Evolutionary conservation across 2,329 filamentous ascomycete species (phyloP).

Genomic region (Colletotrichum spinosum): DNA sequence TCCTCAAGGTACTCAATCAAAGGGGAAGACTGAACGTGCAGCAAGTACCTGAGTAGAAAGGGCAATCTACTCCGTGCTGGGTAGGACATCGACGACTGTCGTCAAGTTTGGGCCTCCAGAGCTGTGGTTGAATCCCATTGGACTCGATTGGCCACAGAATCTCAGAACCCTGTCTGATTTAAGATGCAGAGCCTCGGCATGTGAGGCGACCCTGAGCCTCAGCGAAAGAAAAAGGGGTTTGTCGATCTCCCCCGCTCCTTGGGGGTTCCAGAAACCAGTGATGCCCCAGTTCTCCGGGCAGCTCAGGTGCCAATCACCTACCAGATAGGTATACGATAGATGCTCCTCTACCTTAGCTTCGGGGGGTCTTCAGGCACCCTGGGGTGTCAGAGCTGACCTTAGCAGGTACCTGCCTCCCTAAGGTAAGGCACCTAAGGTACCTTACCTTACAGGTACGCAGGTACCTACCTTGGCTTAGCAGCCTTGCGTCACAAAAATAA

Average conservation of each 20-base stretch:
- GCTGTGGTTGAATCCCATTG: conserved; percentile 5
- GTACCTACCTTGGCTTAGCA: neutral
- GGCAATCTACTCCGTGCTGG: no score
- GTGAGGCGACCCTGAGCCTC: conserved; percentile 11
- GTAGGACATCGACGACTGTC: no score
- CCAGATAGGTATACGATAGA: neutral
- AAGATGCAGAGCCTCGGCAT: conserved; percentile 4
- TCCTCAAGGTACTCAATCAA: no score
- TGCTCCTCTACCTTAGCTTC: neutral
- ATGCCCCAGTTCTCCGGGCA: conserved; percentile 15
- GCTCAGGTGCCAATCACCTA: neutral
- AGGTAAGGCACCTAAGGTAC: no score
- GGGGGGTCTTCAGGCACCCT: conserved; percentile 2
- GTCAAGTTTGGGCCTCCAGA: no score
- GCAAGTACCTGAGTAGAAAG: no score
- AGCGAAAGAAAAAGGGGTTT: conserved; percentile 20
- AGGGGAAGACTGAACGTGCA: no score
- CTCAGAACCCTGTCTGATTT: neutral
- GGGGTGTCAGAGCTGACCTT: conserved; percentile 26
- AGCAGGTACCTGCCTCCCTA: neutral
- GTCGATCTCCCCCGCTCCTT: conserved; percentile 24
- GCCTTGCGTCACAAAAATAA: conserved; percentile 33
- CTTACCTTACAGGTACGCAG: no score
- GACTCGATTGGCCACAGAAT: no score
- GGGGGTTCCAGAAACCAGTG: conserved; percentile 13